These are phyloP conservation scores for Pseudomonodictys pantanalensis DNA, from an alignment of 495 filamentous ascomycete genomes.

Conservation along the genomic window DNA sequence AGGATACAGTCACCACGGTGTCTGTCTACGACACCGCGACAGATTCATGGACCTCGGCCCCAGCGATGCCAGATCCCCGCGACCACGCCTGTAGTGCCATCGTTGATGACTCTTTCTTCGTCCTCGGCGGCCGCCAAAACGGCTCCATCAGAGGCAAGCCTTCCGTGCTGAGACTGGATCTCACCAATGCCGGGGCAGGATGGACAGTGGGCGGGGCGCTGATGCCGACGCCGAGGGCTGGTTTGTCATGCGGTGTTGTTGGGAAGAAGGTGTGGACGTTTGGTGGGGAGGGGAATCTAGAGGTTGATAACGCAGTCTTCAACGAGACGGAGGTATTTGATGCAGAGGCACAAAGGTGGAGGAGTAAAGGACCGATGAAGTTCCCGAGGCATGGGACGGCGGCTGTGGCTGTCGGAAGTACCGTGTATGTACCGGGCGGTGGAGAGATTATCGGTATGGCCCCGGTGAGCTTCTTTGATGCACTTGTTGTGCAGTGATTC, in stretches of 20 bases:
- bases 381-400: conserved; percentile 42
- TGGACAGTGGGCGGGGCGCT: conserved; percentile 39
- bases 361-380: conserved; percentile 32
- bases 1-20: conserved; percentile 28
- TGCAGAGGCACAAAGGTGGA: conserved; percentile 37
- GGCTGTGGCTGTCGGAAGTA: conserved; percentile 36
- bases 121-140: conserved; percentile 42
- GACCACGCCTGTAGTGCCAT: conserved; percentile 42
- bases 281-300: conserved; percentile 45
- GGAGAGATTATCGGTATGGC: too few species aligned
- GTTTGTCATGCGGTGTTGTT: conserved; percentile 38
- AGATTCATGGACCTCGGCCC: conserved; percentile 33
- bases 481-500: too few species aligned
- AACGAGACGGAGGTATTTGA: conserved; percentile 44
- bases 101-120: conserved; percentile 39
- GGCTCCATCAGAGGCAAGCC: conserved; percentile 35
- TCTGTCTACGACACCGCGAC: conserved; percentile 39
- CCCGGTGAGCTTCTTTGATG: too few species aligned
- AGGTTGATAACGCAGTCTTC: conserved; percentile 30
- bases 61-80: conserved; percentile 37
- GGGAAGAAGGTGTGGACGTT: conserved; percentile 42
- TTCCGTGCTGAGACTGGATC: conserved; percentile 42
- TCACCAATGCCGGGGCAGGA: conserved; percentile 21
- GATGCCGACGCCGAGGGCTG: conserved; percentile 30
- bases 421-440: conserved; percentile 36